Conservation (phyloP, 176 grass and related monocot genomes). For the Thinopyrum elongatum region DNA sequence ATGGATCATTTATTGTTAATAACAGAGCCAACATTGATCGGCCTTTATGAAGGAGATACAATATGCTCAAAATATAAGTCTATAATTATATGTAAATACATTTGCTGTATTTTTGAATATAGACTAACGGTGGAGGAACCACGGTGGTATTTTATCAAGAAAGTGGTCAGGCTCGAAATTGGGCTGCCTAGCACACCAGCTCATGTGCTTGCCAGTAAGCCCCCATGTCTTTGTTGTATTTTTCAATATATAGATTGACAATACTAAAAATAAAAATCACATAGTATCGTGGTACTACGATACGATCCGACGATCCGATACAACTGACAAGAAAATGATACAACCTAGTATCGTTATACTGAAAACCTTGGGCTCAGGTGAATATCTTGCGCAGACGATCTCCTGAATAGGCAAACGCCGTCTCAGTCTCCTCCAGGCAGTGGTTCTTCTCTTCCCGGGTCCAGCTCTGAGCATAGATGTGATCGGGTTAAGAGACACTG, state of each 20-base stretch:
- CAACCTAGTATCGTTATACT: neutral
- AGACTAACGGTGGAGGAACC: no score
- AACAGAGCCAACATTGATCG: no score
- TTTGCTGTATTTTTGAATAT: no score
- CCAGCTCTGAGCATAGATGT: conserved; percentile 50
- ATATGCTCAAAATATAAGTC: no score
- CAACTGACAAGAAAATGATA: neutral
- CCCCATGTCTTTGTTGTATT: no score
- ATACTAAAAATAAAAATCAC: neutral
- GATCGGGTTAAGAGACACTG: neutral
- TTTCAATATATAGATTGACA: neutral
- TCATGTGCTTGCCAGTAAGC: no score
- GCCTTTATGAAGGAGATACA: no score
- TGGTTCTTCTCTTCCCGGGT: conserved; percentile 78
- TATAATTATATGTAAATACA: no score
- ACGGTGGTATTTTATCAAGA: no score
- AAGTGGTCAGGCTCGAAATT: no score
- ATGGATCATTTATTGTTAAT: no score
- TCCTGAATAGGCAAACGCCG: conserved; percentile 72
- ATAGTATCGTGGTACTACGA: neutral
- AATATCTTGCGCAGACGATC: conserved; percentile 43
- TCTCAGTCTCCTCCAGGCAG: conserved; percentile 87
- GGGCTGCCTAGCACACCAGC: no score
- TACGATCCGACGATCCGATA: neutral
- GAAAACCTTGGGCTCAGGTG: conserved; percentile 2